These are phyloP conservation scores for Puya raimondii DNA, from an alignment of 176 grass and related monocot genomes.

Conservation along the genomic window DNA sequence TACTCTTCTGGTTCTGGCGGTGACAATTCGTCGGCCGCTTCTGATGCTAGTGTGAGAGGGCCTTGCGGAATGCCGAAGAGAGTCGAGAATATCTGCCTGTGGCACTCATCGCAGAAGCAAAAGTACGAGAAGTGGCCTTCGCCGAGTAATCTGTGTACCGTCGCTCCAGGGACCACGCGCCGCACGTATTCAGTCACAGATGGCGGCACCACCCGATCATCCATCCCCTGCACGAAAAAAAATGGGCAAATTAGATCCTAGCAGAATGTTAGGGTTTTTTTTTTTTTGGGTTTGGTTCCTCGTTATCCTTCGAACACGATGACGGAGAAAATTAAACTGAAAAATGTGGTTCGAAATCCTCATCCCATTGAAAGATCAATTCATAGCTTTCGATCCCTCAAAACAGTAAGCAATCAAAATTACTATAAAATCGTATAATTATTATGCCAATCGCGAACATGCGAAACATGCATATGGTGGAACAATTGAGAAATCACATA, in stretches of 20 bases:
- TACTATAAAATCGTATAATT: too few relatives aligned
- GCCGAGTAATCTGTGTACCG: slow-evolving; percentile 58
- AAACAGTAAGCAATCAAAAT: too few relatives aligned
- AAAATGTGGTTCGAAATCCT: too few relatives aligned
- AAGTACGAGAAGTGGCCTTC: slow-evolving; percentile 99
- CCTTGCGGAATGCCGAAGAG: slow-evolving; percentile 88
- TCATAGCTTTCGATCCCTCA: too few relatives aligned
- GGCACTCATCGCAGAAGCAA: slow-evolving; percentile 85
- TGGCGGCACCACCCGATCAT: slow-evolving; percentile 75
- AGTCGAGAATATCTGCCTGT: slow-evolving; percentile 88
- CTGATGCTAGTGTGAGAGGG: slow-evolving; percentile 22
- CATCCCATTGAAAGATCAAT: too few relatives aligned
- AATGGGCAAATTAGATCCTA: neutral
- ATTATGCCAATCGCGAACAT: neutral
- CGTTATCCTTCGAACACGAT: neutral
- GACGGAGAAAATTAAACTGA: too few relatives aligned
- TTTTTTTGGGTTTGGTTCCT: neutral
- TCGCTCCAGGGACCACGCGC: slow-evolving; percentile 65
- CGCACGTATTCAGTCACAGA: slow-evolving; percentile 55
- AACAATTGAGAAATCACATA: slow-evolving; percentile 2
- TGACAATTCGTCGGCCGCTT: slow-evolving; percentile 16
- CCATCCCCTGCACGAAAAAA: slow-evolving; percentile 56
- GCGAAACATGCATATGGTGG: neutral
- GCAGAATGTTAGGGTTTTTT: neutral
- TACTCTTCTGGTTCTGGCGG: slow-evolving; percentile 10